Percentiles rank a stretch among this genome's conserved stretches.
Conservation (phyloP, 225 moss, liverwort and hornwort species). For the Anthoceros angustus region DNA sequence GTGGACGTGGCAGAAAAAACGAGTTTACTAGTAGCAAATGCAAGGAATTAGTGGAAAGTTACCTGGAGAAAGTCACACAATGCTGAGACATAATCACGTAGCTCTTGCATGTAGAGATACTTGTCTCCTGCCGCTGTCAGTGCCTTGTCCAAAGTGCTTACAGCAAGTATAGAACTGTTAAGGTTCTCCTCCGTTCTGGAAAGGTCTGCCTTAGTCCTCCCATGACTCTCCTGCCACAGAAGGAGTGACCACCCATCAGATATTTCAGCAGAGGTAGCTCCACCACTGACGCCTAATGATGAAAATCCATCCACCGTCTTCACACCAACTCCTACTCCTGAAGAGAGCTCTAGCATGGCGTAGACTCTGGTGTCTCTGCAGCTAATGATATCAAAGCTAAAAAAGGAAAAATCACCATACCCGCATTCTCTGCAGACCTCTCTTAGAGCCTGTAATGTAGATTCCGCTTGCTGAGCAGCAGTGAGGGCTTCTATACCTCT, state of each 20-base stretch:
- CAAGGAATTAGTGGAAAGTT: neutral
- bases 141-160: slow-evolving; percentile 53
- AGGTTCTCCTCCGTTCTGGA: slow-evolving; percentile 73
- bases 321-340: neutral
- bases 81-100: slow-evolving; percentile 76
- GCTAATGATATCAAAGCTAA: neutral
- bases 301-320: neutral
- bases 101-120: slow-evolving; percentile 98
- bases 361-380: too few species aligned
- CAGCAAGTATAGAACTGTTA: slow-evolving; percentile 44
- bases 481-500: slow-evolving; percentile 37
- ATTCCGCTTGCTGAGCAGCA: slow-evolving; percentile 59
- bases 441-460: slow-evolving; percentile 53
- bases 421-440: slow-evolving; percentile 65
- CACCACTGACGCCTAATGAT: neutral
- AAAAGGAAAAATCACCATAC: slow-evolving; percentile 8
- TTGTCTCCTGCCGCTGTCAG: slow-evolving; percentile 79
- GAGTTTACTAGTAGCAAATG: neutral
- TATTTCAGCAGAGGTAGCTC: neutral
- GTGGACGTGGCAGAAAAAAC: neutral
- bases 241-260: neutral
- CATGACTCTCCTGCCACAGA: slow-evolving; percentile 44
- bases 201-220: slow-evolving; percentile 58
- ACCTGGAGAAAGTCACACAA: slow-evolving; percentile 96
- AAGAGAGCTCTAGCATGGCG: too few species aligned